Conservation (phyloP, 1,284 basidiomycete genomes). For the Moesziomyces sp. region DNA sequence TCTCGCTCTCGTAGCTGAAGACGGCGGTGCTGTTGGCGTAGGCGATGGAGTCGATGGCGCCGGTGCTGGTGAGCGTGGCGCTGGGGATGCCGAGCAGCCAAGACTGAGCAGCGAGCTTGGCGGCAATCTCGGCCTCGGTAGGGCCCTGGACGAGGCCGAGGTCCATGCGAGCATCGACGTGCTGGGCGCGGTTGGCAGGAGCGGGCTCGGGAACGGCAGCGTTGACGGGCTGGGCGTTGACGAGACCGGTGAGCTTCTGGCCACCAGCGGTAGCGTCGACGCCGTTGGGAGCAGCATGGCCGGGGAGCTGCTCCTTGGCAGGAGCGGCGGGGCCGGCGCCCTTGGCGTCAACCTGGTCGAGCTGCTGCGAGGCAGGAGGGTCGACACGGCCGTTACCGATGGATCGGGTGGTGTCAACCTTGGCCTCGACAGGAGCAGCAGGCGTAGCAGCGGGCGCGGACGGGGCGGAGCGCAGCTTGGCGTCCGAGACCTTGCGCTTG, state of each 20-base stretch:
- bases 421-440: slow-evolving; percentile 27
- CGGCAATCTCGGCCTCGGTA: slow-evolving; percentile 45
- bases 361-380: slow-evolving; percentile 49
- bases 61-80: slow-evolving; percentile 50
- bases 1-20: slow-evolving; percentile 66
- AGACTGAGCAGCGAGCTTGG: slow-evolving; percentile 41
- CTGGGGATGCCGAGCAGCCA: slow-evolving; percentile 56
- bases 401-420: slow-evolving; percentile 19
- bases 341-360: slow-evolving; percentile 53
- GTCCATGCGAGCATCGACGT: slow-evolving; percentile 51
- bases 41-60: slow-evolving; percentile 61
- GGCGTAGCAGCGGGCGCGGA: background rate
- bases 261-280: slow-evolving; percentile 44
- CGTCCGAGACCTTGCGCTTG: slow-evolving; percentile 54
- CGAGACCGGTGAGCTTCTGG: slow-evolving; percentile 48
- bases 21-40: slow-evolving; percentile 60
- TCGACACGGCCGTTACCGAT: slow-evolving; percentile 30
- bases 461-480: slow-evolving; percentile 28
- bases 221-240: slow-evolving; percentile 44
- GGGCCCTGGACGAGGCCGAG: slow-evolving; percentile 46
- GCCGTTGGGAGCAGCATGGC: slow-evolving; percentile 40
- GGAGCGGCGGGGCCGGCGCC: slow-evolving; percentile 36
- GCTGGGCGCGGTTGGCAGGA: slow-evolving; percentile 45
- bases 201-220: slow-evolving; percentile 49
- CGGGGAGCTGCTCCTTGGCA: slow-evolving; percentile 31